Conservation (phyloP, 345 rosid genomes). For the Dimocarpus longan region DNA sequence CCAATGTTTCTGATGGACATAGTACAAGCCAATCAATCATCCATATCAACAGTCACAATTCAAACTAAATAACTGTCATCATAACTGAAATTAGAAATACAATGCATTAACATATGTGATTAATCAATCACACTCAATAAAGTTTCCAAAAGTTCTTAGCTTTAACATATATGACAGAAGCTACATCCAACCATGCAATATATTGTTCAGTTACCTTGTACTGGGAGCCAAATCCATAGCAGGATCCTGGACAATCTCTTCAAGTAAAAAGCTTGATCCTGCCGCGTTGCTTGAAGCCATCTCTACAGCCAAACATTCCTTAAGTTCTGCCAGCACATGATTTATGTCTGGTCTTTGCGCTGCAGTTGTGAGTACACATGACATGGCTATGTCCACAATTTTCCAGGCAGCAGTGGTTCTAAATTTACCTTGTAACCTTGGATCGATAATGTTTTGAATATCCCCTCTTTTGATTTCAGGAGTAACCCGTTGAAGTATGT, state of each 20-base stretch:
- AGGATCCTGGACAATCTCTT: neutral
- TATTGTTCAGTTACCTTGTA: too few species aligned
- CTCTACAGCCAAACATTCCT: conserved; percentile 29
- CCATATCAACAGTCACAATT: too few species aligned
- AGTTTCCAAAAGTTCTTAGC: too few species aligned
- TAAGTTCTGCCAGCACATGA: conserved; percentile 29
- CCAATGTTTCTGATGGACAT: too few species aligned
- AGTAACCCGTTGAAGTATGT: conserved; percentile 21
- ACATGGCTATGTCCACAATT: conserved; percentile 35
- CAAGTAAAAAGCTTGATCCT: conserved; percentile 19
- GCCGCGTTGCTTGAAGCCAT: neutral
- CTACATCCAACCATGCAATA: too few species aligned
- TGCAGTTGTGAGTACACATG: conserved; percentile 28
- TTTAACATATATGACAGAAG: too few species aligned
- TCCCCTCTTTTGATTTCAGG: conserved; percentile 33
- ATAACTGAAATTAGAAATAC: too few species aligned
- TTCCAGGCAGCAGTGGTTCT: conserved; percentile 37
- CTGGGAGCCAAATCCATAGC: too few species aligned
- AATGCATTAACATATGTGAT: too few species aligned
- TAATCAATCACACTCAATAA: too few species aligned
- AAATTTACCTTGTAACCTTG: conserved; percentile 27
- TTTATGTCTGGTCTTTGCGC: conserved; percentile 36
- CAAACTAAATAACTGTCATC: too few species aligned
- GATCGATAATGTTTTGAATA: conserved; percentile 35
- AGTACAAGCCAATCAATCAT: too few species aligned